Base-by-base conservation (phyloP, 2,329 filamentous ascomycete genomes). In the Zymoseptoria pseudotritici region DNA sequence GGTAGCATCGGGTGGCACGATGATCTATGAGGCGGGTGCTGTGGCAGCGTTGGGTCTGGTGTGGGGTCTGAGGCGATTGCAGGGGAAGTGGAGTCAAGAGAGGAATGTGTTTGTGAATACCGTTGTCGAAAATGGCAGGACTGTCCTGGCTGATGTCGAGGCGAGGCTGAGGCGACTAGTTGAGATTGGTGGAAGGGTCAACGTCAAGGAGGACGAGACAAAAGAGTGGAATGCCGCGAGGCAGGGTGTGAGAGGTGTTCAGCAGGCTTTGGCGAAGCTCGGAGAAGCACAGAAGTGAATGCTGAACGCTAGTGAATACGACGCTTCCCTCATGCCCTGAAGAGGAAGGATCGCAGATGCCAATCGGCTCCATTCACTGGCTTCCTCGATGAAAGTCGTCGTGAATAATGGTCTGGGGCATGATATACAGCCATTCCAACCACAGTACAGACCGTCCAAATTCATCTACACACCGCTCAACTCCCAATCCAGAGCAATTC, bases 21-120 rank as follows among this genome's bases (percentile, higher is more conserved):
- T 79, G 0, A 58, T 82, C 1, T 85, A 84, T 60, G 83, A 86
- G 70, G 81, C 82, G 4, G 80, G 82, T 46, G 83, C 82, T 2
- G 75, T 86, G n/a, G 82, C 79, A 0, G 82, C 82, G 0, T 71
- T 86, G 2, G 84, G 84, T 1, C 66, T 85, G 9, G 81, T 83
- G 2, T 83, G 82, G 72, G 80, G 80, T 1, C 67, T 86, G 50
- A 75, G 82, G 21, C 76, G 82, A 9, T 77, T 86, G 74, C 84
- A 87, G 70, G 81, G 75, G 67, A 73, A 78, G 60, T 87, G 85
- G 84, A 80, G 83, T 57, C 73, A 70, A 4, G 82, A 81, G 17
- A 76, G 83, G 50, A 73, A 73, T 13, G 74, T 70, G 19, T 85
- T 84, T 77, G 78, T 82, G 61, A 74, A 73, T 1, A 78, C 79